phyloP scores from a whole-genome alignment of 2,329 filamentous ascomycete genomes.

The Penicillium oxalicum region DNA sequence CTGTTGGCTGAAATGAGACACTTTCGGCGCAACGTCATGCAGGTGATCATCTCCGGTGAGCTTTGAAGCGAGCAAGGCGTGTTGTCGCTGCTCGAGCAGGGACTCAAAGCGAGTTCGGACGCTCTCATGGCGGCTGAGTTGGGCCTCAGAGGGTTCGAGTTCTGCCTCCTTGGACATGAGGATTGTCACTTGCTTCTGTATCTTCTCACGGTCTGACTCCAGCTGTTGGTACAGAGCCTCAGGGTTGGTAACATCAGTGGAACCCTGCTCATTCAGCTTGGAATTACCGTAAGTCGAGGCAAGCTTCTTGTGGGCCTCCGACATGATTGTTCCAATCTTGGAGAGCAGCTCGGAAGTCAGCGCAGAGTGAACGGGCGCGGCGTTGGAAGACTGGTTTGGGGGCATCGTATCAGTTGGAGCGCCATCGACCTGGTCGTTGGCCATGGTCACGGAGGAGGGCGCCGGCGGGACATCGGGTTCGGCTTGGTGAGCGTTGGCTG shows the following conservation, averaged over 20 bases:
- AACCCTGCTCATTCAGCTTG: conserved; percentile 53
- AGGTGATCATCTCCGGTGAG: conserved; percentile 17
- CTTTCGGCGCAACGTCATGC: conserved; percentile 9
- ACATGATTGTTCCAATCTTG: conserved; percentile 62
- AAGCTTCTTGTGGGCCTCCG: conserved; percentile 67
- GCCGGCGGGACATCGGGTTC: conserved; percentile 62
- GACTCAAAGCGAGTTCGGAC: conserved; percentile 36
- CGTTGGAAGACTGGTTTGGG: conserved; percentile 23
- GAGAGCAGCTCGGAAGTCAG: conserved; percentile 65
- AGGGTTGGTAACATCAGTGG: conserved; percentile 38
- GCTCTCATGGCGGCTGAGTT: conserved; percentile 36
- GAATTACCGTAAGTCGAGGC: conserved; percentile 56
- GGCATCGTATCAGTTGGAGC: too few relatives aligned
- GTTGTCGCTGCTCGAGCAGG: conserved; percentile 41
- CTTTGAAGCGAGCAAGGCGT: conserved; percentile 30
- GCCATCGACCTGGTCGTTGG: conserved; percentile 32
- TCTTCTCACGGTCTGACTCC: conserved; percentile 40
- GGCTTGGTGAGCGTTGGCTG: conserved; percentile 49
- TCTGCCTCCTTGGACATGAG: conserved; percentile 35
- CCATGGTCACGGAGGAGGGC: conserved; percentile 58
- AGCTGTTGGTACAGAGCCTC: conserved; percentile 38
- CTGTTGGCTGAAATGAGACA: conserved; percentile 21
- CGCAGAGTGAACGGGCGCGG: conserved; percentile 40
- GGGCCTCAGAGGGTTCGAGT: conserved; percentile 30
- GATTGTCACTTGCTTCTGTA: conserved; percentile 35